These are phyloP conservation scores for Penicillium expansum DNA, from an alignment of 2,329 filamentous ascomycete species.

Conservation along the genomic window DNA sequence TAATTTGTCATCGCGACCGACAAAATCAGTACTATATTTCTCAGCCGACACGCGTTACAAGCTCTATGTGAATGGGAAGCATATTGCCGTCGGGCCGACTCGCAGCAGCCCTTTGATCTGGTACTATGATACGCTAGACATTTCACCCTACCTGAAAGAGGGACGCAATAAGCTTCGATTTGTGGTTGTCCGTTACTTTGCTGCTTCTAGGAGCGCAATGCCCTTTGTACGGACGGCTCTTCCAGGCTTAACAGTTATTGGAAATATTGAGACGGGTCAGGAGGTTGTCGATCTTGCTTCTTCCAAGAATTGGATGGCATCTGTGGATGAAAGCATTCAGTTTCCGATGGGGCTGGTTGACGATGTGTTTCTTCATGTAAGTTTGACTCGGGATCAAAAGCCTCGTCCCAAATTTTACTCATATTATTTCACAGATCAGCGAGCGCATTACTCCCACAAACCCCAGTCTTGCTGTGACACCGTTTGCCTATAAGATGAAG, in stretches of 20 bases:
- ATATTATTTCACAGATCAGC: slow-evolving; percentile 18
- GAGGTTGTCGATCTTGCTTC: slow-evolving; percentile 16
- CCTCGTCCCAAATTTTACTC: background rate
- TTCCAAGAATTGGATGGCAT: slow-evolving; percentile 17
- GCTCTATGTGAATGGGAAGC: slow-evolving; percentile 39
- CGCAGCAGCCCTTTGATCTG: slow-evolving; percentile 36
- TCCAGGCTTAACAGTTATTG: slow-evolving; percentile 31
- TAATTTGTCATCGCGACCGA: slow-evolving; percentile 16
- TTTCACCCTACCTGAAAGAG: slow-evolving; percentile 20
- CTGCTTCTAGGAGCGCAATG: slow-evolving; percentile 27
- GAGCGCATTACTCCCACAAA: slow-evolving; percentile 18
- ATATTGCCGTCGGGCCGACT: slow-evolving; percentile 39
- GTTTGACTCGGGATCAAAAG: background rate
- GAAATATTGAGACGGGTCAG: slow-evolving; percentile 14
- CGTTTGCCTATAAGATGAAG: slow-evolving; percentile 30
- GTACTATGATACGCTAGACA: slow-evolving; percentile 35
- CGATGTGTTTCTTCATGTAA: slow-evolving; percentile 45
- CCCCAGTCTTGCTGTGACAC: background rate
- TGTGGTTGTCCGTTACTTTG: slow-evolving; percentile 30
- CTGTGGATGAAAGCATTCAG: slow-evolving; percentile 17
- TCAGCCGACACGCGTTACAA: slow-evolving; percentile 48
- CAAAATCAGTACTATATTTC: slow-evolving; percentile 26
- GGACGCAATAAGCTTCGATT: slow-evolving; percentile 27
- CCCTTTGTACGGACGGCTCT: slow-evolving; percentile 29
- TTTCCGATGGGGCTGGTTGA: slow-evolving; percentile 33